Conservation (phyloP, 148 eudicot genomes). For the Bassia scoparia region DNA sequence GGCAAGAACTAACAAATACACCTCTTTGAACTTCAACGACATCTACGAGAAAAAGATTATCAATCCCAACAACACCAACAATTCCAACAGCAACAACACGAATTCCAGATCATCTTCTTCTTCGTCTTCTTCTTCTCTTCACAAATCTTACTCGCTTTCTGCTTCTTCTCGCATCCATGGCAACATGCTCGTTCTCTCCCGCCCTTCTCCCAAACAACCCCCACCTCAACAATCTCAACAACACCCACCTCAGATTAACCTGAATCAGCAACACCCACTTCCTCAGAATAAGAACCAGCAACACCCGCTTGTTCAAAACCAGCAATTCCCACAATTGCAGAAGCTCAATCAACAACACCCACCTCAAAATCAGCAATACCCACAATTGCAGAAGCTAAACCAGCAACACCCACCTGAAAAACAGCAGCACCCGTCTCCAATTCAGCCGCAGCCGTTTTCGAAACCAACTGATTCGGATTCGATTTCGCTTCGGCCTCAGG, state of each 20-base stretch:
- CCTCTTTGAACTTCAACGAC: conserved; percentile 74
- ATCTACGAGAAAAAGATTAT: conserved; percentile 52
- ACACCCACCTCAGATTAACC: not conserved
- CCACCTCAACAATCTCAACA: conserved; percentile 3
- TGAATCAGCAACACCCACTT: conserved; percentile 11
- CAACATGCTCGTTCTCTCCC: conserved; percentile 72
- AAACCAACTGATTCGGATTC: conserved; percentile 11
- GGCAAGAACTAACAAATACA: conserved; percentile 74
- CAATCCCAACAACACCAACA: conserved; percentile 17
- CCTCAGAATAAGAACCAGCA: not conserved
- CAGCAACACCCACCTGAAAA: not conserved
- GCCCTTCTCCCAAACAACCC: conserved; percentile 50
- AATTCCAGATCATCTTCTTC: not conserved
- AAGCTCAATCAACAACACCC: not conserved
- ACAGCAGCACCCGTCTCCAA: conserved; percentile 12
- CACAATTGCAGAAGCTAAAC: not conserved
- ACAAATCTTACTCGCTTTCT: conserved; percentile 32
- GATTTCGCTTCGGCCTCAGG: conserved; percentile 59
- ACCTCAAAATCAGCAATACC: not conserved
- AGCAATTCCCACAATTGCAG: not conserved
- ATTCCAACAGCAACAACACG: not conserved
- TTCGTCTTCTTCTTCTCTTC: conserved; percentile 19
- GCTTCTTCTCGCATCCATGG: conserved; percentile 61
- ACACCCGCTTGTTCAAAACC: conserved; percentile 11
- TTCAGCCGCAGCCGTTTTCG: conserved; percentile 3